Percentiles rank a stretch among this genome's conserved stretches.
These are phyloP conservation scores for Fragaria nilgerrensis DNA, from an alignment of 306 rosid genomes.

Conservation along the genomic window DNA sequence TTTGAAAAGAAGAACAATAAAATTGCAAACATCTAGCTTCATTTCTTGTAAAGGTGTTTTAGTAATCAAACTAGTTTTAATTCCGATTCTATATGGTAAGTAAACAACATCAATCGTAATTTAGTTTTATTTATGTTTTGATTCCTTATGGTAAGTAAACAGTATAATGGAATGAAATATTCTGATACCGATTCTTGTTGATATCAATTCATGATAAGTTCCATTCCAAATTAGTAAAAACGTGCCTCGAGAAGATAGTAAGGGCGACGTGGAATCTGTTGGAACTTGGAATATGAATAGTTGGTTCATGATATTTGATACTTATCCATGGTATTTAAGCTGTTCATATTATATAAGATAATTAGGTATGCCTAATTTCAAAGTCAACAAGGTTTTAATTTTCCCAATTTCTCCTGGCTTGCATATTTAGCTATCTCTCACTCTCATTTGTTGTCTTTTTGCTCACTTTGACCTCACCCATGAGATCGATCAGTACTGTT, in stretches of 20 bases:
- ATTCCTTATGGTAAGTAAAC: no score
- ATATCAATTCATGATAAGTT: no score
- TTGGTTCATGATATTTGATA: background rate
- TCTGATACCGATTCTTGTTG: no score
- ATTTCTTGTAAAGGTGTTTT: no score
- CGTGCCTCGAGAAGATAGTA: background rate
- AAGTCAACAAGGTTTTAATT: slow-evolving; percentile 1
- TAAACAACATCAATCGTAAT: no score
- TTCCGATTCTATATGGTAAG: no score
- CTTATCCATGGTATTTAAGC: background rate
- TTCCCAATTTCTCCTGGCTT: background rate
- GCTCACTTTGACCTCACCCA: background rate
- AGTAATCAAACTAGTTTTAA: no score
- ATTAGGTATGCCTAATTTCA: background rate
- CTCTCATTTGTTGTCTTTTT: background rate
- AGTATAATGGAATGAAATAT: no score
- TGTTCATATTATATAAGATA: background rate
- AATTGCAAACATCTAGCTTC: no score
- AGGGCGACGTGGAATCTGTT: slow-evolving; percentile 18
- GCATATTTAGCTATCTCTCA: background rate
- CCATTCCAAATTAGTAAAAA: no score
- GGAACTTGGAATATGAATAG: background rate
- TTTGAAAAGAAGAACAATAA: no score
- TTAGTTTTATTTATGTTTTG: no score
- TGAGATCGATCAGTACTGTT: background rate